Percentiles rank a stretch among this genome's conserved stretches.
phyloP scores from a whole-genome alignment of 2,329 filamentous ascomycete species.

The Penicillium glabrum region DNA sequence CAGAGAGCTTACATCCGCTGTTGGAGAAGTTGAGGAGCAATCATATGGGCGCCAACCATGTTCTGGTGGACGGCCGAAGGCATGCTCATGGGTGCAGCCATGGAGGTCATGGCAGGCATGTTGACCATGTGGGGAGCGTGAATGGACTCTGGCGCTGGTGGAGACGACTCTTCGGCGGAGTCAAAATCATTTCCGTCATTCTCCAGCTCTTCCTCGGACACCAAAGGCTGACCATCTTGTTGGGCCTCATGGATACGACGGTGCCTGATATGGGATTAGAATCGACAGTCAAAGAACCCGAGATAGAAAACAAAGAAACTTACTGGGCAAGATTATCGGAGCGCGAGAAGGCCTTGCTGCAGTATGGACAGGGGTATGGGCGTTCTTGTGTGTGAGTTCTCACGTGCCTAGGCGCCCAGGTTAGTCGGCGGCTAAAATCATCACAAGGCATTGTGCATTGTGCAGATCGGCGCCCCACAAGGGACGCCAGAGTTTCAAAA shows the following conservation, averaged over 20 bases:
- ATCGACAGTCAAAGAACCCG: background rate
- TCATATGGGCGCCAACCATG: slow-evolving; percentile 45
- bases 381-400: slow-evolving; percentile 99
- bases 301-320: slow-evolving; percentile 30
- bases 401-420: slow-evolving; percentile 73
- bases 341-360: slow-evolving; percentile 97
- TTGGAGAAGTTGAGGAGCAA: slow-evolving; percentile 43
- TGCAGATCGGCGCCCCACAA: slow-evolving; percentile 22
- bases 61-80: slow-evolving; percentile 37
- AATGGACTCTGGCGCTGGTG: slow-evolving; percentile 23
- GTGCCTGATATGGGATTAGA: slow-evolving; percentile 55
- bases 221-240: slow-evolving; percentile 53
- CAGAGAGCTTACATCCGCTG: slow-evolving; percentile 38
- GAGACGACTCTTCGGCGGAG: slow-evolving; percentile 74
- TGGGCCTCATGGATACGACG: slow-evolving; percentile 78
- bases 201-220: slow-evolving; percentile 78
- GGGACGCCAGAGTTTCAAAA: slow-evolving; percentile 24
- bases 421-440: slow-evolving; percentile 53
- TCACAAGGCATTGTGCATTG: slow-evolving; percentile 31
- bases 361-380: slow-evolving; percentile 95
- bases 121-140: slow-evolving; percentile 31
- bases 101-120: slow-evolving; percentile 37
- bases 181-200: slow-evolving; percentile 84
- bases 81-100: slow-evolving; percentile 37
- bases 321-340: slow-evolving; percentile 99